phyloP scores from a whole-genome alignment of 108 stramenopile species.

The Cyclotella kingstonii region DNA sequence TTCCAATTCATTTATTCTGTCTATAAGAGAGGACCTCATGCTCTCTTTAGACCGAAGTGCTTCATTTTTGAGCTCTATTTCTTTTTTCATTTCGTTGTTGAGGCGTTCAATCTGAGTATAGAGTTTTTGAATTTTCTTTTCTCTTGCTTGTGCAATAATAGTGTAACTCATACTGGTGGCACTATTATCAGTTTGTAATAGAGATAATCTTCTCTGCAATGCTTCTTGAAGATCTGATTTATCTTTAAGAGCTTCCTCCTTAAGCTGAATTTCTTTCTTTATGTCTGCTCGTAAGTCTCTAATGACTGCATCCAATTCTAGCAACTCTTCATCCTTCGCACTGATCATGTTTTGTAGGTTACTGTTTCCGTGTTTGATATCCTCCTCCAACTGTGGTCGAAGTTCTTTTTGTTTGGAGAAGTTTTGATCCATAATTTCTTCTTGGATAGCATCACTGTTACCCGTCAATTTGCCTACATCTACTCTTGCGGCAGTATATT shows the following conservation, averaged over 20 bases:
- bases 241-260: conserved; percentile 28
- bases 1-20: conserved; percentile 27
- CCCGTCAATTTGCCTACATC: conserved; percentile 16
- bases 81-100: conserved; percentile 34
- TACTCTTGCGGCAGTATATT: background rate
- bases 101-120: conserved; percentile 62
- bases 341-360: conserved; percentile 26
- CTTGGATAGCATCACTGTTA: conserved; percentile 21
- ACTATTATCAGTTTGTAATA: conserved; percentile 17
- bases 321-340: conserved; percentile 30
- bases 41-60: conserved; percentile 18
- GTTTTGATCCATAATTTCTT: conserved; percentile 1
- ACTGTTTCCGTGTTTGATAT: conserved; percentile 12
- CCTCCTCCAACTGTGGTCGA: conserved; percentile 9
- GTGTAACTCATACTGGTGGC: conserved; percentile 6
- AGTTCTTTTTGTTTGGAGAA: conserved; percentile 11
- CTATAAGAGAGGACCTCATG: conserved; percentile 12
- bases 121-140: conserved; percentile 19
- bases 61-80: conserved; percentile 37
- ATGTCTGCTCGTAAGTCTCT: conserved; percentile 14
- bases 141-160: conserved; percentile 10
- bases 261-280: conserved; percentile 13
- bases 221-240: conserved; percentile 40
- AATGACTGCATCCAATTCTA: conserved; percentile 24
- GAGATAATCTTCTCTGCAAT: conserved; percentile 25